phyloP scores from a whole-genome alignment of 2,329 filamentous ascomycete species.

The Helicocarpus griseus region DNA sequence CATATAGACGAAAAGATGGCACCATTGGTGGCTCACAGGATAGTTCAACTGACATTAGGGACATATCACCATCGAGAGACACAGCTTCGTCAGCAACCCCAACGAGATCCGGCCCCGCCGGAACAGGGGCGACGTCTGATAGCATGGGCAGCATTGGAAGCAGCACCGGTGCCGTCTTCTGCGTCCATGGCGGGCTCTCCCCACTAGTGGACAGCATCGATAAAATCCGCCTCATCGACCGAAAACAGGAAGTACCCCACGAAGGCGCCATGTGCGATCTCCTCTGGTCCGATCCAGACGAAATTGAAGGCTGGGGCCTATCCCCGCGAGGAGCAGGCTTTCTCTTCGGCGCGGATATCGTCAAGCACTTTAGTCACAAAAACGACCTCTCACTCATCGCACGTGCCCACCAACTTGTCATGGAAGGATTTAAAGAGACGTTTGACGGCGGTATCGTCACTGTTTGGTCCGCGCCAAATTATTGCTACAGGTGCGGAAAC shows the following conservation, averaged over 20 bases:
- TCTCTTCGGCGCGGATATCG: constrained; percentile 89
- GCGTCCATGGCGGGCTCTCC: constrained; percentile 87
- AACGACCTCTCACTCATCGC: constrained; percentile 91
- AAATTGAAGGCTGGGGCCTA: constrained; percentile 94
- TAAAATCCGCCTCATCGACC: constrained; percentile 87
- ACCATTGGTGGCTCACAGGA: constrained; percentile 24
- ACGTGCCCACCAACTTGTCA: constrained; percentile 91
- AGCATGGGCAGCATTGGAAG: constrained; percentile 42
- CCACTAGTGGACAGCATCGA: constrained; percentile 89
- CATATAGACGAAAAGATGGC: constrained; percentile 27
- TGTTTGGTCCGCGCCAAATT: constrained; percentile 97
- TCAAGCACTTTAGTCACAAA: constrained; percentile 88
- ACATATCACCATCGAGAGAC: constrained; percentile 32
- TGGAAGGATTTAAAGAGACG: constrained; percentile 99
- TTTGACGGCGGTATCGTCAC: constrained; percentile 93
- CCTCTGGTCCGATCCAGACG: constrained; percentile 95
- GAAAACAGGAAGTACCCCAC: constrained; percentile 96
- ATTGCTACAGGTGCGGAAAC: constrained; percentile 93
- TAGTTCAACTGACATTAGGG: constrained; percentile 25
- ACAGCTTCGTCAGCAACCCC: constrained; percentile 36
- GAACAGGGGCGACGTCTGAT: constrained; percentile 65
- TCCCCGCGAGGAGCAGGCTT: constrained; percentile 92
- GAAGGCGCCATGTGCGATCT: constrained; percentile 99
- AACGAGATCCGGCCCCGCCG: constrained; percentile 59
- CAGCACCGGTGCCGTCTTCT: constrained; percentile 72